Conservation (phyloP, 1,284 basidiomycete species). For the Ceratobasidium sp. region DNA sequence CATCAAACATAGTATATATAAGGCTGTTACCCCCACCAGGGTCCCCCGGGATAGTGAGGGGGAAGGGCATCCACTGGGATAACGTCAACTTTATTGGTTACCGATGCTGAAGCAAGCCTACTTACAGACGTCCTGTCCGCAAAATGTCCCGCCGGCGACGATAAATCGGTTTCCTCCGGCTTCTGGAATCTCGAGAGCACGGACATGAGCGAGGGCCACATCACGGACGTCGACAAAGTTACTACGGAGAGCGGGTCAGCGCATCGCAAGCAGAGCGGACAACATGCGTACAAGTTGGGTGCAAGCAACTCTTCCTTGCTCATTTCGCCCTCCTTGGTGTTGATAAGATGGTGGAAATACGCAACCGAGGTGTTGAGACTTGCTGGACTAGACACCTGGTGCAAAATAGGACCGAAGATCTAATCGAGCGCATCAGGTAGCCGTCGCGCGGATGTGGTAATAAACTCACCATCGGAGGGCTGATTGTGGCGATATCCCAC, state of each 20-base stretch:
- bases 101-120: background rate
- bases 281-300: conserved; percentile 5
- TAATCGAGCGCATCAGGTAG: conserved; percentile 29
- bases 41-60: too few relatives aligned
- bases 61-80: conserved; percentile 16
- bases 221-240: too few relatives aligned
- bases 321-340: conserved; percentile 18
- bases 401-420: conserved; percentile 52
- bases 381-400: too few relatives aligned
- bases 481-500: conserved; percentile 37
- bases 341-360: conserved; percentile 12
- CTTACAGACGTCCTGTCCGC: conserved; percentile 28
- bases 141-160: conserved; percentile 25
- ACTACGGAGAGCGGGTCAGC: background rate
- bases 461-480: background rate
- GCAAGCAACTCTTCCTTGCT: conserved; percentile 1
- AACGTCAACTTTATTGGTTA: background rate
- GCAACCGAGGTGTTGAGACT: conserved; percentile 9
- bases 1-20: conserved; percentile 49
- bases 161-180: conserved; percentile 41
- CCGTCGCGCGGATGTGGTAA: too few relatives aligned
- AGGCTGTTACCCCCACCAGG: conserved; percentile 51
- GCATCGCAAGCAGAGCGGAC: background rate
- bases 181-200: conserved; percentile 49
- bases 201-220: conserved; percentile 60